Conservation (phyloP, 2,329 filamentous ascomycete species). For the Whalleya microplaca region DNA sequence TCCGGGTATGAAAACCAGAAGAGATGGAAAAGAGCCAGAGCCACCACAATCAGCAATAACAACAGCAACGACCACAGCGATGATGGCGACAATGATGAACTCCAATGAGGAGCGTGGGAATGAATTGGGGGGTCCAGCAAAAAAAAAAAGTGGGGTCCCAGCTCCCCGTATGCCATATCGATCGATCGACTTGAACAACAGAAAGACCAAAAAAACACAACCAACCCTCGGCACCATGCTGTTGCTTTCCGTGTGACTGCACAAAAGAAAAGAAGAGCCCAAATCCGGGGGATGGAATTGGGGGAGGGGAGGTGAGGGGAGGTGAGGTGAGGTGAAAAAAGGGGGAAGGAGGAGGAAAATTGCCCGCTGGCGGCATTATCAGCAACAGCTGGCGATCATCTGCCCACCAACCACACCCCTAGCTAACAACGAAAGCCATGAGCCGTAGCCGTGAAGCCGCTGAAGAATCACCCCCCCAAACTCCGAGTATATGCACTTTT, state of each 20-base stretch:
- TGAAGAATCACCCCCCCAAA: constrained; percentile 6
- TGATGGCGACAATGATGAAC: too few species aligned
- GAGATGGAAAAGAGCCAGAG: background rate
- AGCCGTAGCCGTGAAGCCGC: constrained; percentile 4
- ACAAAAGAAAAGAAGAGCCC: constrained; percentile 6
- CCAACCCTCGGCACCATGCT: constrained; percentile 14
- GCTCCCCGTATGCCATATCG: background rate
- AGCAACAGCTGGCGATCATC: too few species aligned
- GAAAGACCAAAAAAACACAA: background rate
- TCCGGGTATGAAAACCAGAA: background rate
- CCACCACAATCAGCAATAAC: background rate
- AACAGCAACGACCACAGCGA: too few species aligned
- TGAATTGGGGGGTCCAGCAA: background rate
- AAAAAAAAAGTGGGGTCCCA: background rate
- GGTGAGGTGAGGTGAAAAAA: too few species aligned
- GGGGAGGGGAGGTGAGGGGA: background rate
- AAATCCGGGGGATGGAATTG: constrained; percentile 4
- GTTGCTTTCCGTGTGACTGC: constrained; percentile 11
- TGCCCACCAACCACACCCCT: too few species aligned
- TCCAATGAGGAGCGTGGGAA: background rate
- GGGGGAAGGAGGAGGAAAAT: too few species aligned
- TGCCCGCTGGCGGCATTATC: too few species aligned
- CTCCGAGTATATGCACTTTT: constrained; percentile 20
- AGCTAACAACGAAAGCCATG: constrained; percentile 9
- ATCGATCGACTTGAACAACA: too few species aligned